Evolutionary conservation across 176 grass and related monocot species (phyloP).

Genomic region (Ensete ventricosum): DNA sequence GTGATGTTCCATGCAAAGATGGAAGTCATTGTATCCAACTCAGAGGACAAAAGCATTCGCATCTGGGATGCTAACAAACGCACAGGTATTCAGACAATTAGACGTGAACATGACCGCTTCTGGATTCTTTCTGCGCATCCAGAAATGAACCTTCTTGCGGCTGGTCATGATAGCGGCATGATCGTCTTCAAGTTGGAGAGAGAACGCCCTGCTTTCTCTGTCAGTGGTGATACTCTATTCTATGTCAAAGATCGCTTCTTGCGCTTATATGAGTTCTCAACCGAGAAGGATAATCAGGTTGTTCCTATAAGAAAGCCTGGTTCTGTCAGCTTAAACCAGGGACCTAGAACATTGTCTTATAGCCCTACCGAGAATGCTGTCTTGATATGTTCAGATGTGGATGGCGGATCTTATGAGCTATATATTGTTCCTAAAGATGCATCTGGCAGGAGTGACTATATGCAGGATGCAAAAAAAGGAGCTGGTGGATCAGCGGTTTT

Average conservation of each 20-base stretch:
- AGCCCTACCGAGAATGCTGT: slow-evolving; percentile 89
- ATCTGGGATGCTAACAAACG: slow-evolving; percentile 91
- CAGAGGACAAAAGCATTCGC: slow-evolving; percentile 93
- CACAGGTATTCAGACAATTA: slow-evolving; percentile 73
- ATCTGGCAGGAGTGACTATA: slow-evolving; percentile 64
- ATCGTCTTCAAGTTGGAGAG: slow-evolving; percentile 92
- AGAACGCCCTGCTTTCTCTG: slow-evolving; percentile 66
- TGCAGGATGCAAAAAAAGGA: slow-evolving; percentile 77
- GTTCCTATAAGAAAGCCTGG: slow-evolving; percentile 67
- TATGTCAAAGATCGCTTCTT: slow-evolving; percentile 93
- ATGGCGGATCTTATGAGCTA: slow-evolving; percentile 83
- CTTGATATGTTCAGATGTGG: slow-evolving; percentile 70
- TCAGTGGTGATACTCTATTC: slow-evolving; percentile 62
- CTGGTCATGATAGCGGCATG: slow-evolving; percentile 92
- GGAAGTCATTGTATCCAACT: slow-evolving; percentile 93
- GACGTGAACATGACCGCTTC: slow-evolving; percentile 86
- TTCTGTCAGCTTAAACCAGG: slow-evolving; percentile 68
- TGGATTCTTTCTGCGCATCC: slow-evolving; percentile 92
- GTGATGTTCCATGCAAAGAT: slow-evolving; percentile 90
- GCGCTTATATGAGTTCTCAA: slow-evolving; percentile 53
- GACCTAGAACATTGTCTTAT: slow-evolving; percentile 60
- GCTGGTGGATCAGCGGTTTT: slow-evolving; percentile 74
- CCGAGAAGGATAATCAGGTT: slow-evolving; percentile 68
- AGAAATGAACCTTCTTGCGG: slow-evolving; percentile 94
- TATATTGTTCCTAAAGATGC: slow-evolving; percentile 70